Evolutionary conservation across 176 grass and related monocot species (phyloP), one percentile per base, ranked within the genome.

Genomic region (Melocanna baccifera): DNA sequence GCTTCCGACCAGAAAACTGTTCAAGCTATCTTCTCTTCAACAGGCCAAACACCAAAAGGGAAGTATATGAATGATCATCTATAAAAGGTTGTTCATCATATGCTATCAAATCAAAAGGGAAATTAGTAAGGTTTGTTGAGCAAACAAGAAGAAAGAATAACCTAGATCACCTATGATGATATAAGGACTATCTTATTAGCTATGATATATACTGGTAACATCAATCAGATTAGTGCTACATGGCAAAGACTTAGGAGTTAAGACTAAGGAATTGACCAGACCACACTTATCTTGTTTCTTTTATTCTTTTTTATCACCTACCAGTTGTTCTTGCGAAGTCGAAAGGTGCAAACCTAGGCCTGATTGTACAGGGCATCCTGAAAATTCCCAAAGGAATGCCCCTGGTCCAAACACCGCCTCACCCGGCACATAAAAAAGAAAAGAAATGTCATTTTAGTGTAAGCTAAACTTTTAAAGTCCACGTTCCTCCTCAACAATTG

Each of bases 41-140:
- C 72, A 88, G 29, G 10, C 11, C 12, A 36, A 71, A 77, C 73
- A 19, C 67, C n/a, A 32, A 71, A 51, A 77, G 3, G 19, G 12
- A 12, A 12, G 1, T 12, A 65, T 10, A 20, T 1, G 43, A 14
- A 84, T 79, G 56, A 64, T 84, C 20, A 73, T 28, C 68, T 19
- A 22, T 9, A 39, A 84, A 88, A 88, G 32, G 64, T 13, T 4
- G 26, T 77, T 53, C 79, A 70, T 71, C 16, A 63, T 56, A 56
- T 13, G 34, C 4, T 58, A 53, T 48, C 2, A 40, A 55, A 55
- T 19, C 57, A 12, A 1, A 77, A 42, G 15, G 3, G 30, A 30
- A 71, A 52, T 40, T 4, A 14, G 12, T 40, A 48, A 62, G 22
- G 52, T 75, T 83, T 58, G 72, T 22, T 84, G 74, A 64, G 19